phyloP scores from a whole-genome alignment of 768 basidiomycete genomes.

The Neoboletus subvelutipes region DNA sequence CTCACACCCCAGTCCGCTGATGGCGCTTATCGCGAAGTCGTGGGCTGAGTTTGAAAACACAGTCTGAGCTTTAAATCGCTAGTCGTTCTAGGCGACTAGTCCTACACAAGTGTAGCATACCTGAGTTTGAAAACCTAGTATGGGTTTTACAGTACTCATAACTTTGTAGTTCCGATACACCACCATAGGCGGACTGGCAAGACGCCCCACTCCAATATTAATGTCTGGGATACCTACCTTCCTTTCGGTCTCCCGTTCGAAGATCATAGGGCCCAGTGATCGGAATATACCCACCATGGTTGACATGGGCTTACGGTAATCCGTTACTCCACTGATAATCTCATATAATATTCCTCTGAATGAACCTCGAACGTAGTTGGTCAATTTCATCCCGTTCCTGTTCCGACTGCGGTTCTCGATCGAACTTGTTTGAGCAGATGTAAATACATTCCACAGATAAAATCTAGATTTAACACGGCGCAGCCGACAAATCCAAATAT shows the following conservation, averaged over 20 bases:
- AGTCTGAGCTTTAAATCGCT: no score
- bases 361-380: neutral
- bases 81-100: no score
- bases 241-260: neutral
- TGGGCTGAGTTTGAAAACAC: no score
- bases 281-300: neutral
- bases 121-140: no score
- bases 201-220: no score
- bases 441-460: constrained; percentile 2
- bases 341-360: neutral
- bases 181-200: no score
- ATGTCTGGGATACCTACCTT: no score
- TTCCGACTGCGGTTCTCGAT: neutral
- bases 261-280: neutral
- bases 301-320: neutral
- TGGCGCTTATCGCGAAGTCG: no score
- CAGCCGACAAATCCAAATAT: constrained; percentile 14
- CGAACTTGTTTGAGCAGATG: neutral
- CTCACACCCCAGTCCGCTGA: neutral
- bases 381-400: no score
- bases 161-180: no score
- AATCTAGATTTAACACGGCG: constrained; percentile 6
- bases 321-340: neutral
- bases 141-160: no score
- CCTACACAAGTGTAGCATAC: no score